Conservation (phyloP, 2,329 filamentous ascomycete species). For the Dichotomopilus funicola region DNA sequence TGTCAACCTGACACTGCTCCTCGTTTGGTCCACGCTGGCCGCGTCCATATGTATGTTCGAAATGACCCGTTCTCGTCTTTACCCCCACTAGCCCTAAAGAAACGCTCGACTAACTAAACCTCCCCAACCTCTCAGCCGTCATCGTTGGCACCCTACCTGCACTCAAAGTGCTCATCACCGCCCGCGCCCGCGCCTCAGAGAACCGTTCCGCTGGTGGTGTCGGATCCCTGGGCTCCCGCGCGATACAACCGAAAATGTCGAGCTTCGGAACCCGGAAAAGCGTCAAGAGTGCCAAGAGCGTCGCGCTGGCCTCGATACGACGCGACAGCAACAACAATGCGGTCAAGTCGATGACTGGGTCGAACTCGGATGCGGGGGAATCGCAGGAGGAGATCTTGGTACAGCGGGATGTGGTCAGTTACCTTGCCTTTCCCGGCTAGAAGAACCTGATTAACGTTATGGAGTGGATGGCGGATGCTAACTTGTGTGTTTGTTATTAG, state of each 20-base stretch:
- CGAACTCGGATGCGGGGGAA: conserved; percentile 7
- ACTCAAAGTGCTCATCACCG: conserved; percentile 24
- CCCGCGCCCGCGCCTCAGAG: conserved; percentile 14
- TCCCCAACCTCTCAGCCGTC: conserved; percentile 16
- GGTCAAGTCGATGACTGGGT: conserved; percentile 5
- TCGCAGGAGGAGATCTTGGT: conserved; percentile 29
- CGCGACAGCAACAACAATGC: conserved; percentile 7
- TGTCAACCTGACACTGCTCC: conserved; percentile 23
- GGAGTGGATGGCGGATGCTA: background rate
- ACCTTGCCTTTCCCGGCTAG: background rate
- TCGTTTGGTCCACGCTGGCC: conserved; percentile 24
- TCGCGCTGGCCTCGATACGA: conserved; percentile 14
- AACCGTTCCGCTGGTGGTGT: conserved; percentile 12
- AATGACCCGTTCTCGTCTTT: no score
- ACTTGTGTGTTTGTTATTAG: background rate
- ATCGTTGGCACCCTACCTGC: conserved; percentile 24
- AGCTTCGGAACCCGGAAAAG: conserved; percentile 9
- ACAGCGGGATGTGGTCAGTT: conserved; percentile 24
- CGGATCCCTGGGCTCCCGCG: background rate
- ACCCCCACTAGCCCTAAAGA: no score
- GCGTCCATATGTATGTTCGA: conserved; percentile 21
- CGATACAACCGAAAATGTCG: background rate
- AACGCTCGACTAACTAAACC: no score
- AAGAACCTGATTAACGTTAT: background rate
- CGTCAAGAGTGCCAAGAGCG: conserved; percentile 12